Evolutionary conservation across 306 rosid genomes (phyloP), one percentile per base, ranked within the genome.

Genomic region (Trifolium pratense): DNA sequence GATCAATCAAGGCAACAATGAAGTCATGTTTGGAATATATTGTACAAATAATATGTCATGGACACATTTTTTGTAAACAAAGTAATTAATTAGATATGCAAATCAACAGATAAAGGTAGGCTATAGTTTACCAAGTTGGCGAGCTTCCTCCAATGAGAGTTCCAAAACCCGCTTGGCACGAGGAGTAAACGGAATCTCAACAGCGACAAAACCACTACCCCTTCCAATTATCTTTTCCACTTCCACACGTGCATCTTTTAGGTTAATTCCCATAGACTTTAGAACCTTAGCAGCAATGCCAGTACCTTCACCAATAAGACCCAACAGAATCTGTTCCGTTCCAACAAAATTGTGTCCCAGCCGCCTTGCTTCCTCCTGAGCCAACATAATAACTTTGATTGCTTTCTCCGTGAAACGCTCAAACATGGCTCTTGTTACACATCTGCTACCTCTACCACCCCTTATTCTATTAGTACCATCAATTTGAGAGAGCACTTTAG

Each of bases 201-300:
- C 99, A 0, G 99, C 96, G 40, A 94, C 99, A 83, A 94, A 91
- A 25, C 97, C 99, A 79, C 99, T 94, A 7, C 99, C 99, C 83
- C 99, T 85, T 82, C 99, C 99, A 82, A 94, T 94, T 61, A 94
- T 94, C 86, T 94, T 94, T 79, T 94, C 98, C 75, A 94, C 98
- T 81, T 94, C 99, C 20, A 94, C 96, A 5, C 96, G 97, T 8
- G 99, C 96, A 74, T 91, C 97, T 86, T 94, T 94, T 37, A 94
- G 95, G 82, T 88, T 94, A 57, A 94, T 90, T 75, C 99, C 97
- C 99, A 91, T 94, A 9, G 99, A 90, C 75, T 94, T 94, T 12
- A 94, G 84, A 77, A 94, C 97, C 86, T 94, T 94, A 25, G 99
- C 99, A 32, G 95, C 99, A 79, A 94, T 94, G 56, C 99, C 97